phyloP scores from a whole-genome alignment of 768 basidiomycete species.

The Kwoniella dendrophila region DNA sequence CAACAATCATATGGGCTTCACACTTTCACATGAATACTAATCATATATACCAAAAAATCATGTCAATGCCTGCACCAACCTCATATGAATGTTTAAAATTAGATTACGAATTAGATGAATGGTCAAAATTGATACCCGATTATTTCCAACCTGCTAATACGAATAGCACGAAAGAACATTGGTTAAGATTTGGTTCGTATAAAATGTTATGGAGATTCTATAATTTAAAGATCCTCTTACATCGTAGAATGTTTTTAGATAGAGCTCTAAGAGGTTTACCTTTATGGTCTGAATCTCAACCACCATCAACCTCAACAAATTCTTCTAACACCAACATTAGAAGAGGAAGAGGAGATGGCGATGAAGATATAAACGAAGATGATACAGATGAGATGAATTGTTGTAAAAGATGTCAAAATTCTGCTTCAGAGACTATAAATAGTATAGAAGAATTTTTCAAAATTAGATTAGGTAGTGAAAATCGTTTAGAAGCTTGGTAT shows the following conservation, averaged over 20 bases:
- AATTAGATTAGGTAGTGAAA: neutral
- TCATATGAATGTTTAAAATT: neutral
- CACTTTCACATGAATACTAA: slow-evolving; percentile 7
- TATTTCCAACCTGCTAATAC: slow-evolving; percentile 11
- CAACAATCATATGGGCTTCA: slow-evolving; percentile 1
- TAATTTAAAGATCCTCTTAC: slow-evolving; percentile 16
- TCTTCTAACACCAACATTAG: too few relatives aligned
- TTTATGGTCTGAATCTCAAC: too few relatives aligned
- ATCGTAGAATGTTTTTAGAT: slow-evolving; percentile 17
- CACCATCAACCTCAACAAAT: too few relatives aligned
- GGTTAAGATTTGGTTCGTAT: slow-evolving; percentile 12
- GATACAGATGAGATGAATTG: slow-evolving; percentile 6
- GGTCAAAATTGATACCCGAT: slow-evolving; percentile 5
- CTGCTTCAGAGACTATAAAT: slow-evolving; percentile 10
- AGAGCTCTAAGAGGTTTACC: slow-evolving; percentile 16
- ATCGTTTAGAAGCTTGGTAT: slow-evolving; percentile 19
- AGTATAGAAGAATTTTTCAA: slow-evolving; percentile 6
- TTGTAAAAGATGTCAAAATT: slow-evolving; percentile 8
- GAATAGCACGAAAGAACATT: too few relatives aligned
- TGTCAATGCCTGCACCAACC: slow-evolving; percentile 12
- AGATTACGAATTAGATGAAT: slow-evolving; percentile 9
- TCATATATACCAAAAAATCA: slow-evolving; percentile 3
- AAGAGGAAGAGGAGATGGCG: neutral
- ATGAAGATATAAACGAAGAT: neutral
- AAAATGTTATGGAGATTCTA: slow-evolving; percentile 20